Evolutionary conservation across 2,329 filamentous ascomycete genomes (phyloP).

Genomic region (Pseudovirgaria hyperparasitica): DNA sequence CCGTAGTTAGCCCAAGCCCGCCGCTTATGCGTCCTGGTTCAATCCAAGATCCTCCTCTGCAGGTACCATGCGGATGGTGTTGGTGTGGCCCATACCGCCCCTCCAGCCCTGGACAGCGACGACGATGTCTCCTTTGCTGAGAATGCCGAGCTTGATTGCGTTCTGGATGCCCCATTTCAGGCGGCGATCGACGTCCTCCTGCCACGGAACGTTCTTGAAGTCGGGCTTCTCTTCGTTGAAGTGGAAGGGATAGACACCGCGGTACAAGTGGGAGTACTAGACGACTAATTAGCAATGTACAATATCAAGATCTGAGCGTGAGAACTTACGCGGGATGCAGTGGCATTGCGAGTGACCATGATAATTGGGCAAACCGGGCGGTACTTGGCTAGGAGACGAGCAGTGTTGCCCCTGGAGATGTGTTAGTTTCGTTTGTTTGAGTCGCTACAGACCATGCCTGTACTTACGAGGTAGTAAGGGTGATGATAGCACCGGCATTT

Average conservation of each 20-base stretch:
- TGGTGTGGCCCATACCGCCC: conserved; percentile 84
- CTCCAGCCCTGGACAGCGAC: conserved; percentile 85
- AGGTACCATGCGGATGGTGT: conserved; percentile 50
- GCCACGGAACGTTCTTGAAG: conserved; percentile 87
- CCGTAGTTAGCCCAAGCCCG: too few species aligned
- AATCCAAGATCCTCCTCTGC: conserved; percentile 38
- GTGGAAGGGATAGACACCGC: conserved; percentile 94
- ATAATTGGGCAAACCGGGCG: conserved; percentile 97
- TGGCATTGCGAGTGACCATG: conserved; percentile 87
- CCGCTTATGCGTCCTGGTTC: conserved; percentile 32
- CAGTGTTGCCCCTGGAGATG: conserved; percentile 62
- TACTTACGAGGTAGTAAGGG: conserved; percentile 72
- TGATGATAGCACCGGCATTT: conserved; percentile 90
- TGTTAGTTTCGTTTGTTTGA: conserved; percentile 9
- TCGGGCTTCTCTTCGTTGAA: conserved; percentile 91
- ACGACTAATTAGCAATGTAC: conserved; percentile 8
- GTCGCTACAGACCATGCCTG: conserved; percentile 1
- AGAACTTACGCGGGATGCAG: conserved; percentile 55
- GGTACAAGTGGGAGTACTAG: conserved; percentile 82
- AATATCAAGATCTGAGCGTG: not conserved
- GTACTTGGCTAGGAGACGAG: conserved; percentile 94
- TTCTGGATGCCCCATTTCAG: conserved; percentile 93
- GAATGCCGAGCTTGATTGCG: conserved; percentile 69
- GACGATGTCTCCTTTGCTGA: conserved; percentile 60
- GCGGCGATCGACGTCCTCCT: conserved; percentile 94